Evolutionary conservation across 148 eudicot species (phyloP), one percentile per base, ranked within the genome.

Genomic region (Rhododendron henanense): DNA sequence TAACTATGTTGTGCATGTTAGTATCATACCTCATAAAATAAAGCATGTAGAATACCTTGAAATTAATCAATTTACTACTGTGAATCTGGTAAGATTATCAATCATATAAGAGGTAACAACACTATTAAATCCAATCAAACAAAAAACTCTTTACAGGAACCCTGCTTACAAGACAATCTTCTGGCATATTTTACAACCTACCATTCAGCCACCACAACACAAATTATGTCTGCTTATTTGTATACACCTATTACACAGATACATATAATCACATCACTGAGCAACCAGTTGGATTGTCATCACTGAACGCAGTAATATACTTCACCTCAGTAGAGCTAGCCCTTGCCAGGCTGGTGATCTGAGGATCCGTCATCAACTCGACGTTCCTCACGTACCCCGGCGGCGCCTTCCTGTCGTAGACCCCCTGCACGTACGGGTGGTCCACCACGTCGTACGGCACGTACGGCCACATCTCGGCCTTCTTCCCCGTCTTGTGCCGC

Each of bases 221-320:
- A 71, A 31, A 71, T 14, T 19, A 71, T 3, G 31, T 23, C 31
- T 65, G 33, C 73, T 65, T n/a, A 65, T 10, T 65, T 65, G 15
- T 18, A 71, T 11, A 71, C 39, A 45, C 39, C 0, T 13, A 31
- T 5, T 67, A 67, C 15, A 71, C 37, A 1, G 1, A 28, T 71
- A 71, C 16, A 3, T 5, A 2, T 28, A 14, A 28, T 81, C 53
- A 93, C 96, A 92, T 92, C 28, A 92, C 88, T 1, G 79, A 83
- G 85, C 96, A 93, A 11, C 93, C 93, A 47, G 88, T 91, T 0
- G 94, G 96, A 81, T 93, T 93, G 23, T 93, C 96, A 83, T 93
- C 96, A 39, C 94, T 93, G 39, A 93, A 93, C 11, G 93, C 94
- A 44, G 93, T 91, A 1, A 90, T 82, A 74, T 92, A 90, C 81